phyloP scores from a whole-genome alignment of 139 green algal species.

The Chlamydomonas schloesseri region DNA sequence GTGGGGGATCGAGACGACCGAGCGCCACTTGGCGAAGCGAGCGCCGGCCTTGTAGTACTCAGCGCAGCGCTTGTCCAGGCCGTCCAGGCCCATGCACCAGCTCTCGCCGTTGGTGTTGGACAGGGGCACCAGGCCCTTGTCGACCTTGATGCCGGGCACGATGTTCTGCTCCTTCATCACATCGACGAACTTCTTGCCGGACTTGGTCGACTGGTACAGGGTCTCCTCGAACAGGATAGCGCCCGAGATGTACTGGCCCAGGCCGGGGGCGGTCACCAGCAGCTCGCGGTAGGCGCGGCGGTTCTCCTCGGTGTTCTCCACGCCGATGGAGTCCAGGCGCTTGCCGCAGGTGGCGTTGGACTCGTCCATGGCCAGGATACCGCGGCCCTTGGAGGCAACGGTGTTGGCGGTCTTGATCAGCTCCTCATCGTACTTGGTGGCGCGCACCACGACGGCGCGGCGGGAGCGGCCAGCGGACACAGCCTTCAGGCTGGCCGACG shows the following conservation, averaged over 20 bases:
- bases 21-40: slow-evolving; percentile 98
- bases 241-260: slow-evolving; percentile 93
- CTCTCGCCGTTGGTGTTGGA: slow-evolving; percentile 91
- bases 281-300: slow-evolving; percentile 96
- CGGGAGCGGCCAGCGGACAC: slow-evolving; percentile 10
- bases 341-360: slow-evolving; percentile 98
- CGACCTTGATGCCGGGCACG: slow-evolving; percentile 95
- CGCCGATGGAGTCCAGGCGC: slow-evolving; percentile 96
- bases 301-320: slow-evolving; percentile 99
- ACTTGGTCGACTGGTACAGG: slow-evolving; percentile 92
- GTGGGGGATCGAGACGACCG: slow-evolving; percentile 92
- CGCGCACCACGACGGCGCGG: slow-evolving; percentile 37
- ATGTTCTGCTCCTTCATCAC: slow-evolving; percentile 87
- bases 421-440: slow-evolving; percentile 90
- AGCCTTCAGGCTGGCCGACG: slow-evolving; percentile 38
- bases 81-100: slow-evolving; percentile 97
- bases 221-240: slow-evolving; percentile 99
- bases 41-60: slow-evolving; percentile 99
- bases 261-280: slow-evolving; percentile 91
- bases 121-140: slow-evolving; percentile 97
- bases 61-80: slow-evolving; percentile 89
- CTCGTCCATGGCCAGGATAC: slow-evolving; percentile 99
- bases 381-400: slow-evolving; percentile 88
- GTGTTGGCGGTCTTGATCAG: slow-evolving; percentile 87
- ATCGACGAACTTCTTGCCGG: slow-evolving; percentile 91